Conservation (phyloP, 2,329 filamentous ascomycete species). For the Teratosphaeria gauchensis region DNA sequence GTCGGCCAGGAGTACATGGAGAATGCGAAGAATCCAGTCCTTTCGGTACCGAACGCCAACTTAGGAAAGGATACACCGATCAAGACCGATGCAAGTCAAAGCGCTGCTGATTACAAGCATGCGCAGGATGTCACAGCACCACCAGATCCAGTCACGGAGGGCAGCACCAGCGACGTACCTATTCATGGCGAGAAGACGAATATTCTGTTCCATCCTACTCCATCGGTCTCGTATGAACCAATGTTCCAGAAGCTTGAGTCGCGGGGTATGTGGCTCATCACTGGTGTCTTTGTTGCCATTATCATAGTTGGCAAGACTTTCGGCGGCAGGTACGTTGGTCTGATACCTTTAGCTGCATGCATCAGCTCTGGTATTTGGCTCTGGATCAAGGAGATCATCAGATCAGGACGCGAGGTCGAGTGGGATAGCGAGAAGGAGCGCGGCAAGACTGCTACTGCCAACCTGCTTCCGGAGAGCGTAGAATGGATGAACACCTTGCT, state of each 20-base stretch:
- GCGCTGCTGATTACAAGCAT: conserved; percentile 68
- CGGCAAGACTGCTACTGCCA: conserved; percentile 73
- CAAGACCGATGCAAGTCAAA: conserved; percentile 61
- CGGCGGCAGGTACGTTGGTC: conserved; percentile 64
- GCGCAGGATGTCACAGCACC: conserved; percentile 86
- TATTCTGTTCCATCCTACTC: conserved; percentile 89
- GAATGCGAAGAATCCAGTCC: conserved; percentile 60
- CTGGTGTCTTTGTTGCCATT: conserved; percentile 62
- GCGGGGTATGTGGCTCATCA: conserved; percentile 60
- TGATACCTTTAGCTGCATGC: conserved; percentile 64
- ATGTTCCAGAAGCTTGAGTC: conserved; percentile 72
- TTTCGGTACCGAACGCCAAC: conserved; percentile 86
- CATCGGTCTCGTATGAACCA: conserved; percentile 78
- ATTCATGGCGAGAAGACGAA: conserved; percentile 96
- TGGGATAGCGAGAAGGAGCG: conserved; percentile 82
- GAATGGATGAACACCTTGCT: conserved; percentile 89
- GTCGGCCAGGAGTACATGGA: conserved; percentile 61
- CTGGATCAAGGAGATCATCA: conserved; percentile 81
- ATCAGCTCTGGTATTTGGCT: conserved; percentile 71
- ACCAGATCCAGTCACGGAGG: conserved; percentile 72
- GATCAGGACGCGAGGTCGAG: conserved; percentile 71
- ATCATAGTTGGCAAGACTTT: conserved; percentile 70
- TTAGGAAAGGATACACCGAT: conserved; percentile 64
- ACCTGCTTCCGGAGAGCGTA: conserved; percentile 84
- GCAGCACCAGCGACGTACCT: conserved; percentile 83